Percentiles rank a stretch among this genome's conserved stretches.
Evolutionary conservation across 495 filamentous ascomycete species (phyloP).

Genomic region (Penicillium coffeae): DNA sequence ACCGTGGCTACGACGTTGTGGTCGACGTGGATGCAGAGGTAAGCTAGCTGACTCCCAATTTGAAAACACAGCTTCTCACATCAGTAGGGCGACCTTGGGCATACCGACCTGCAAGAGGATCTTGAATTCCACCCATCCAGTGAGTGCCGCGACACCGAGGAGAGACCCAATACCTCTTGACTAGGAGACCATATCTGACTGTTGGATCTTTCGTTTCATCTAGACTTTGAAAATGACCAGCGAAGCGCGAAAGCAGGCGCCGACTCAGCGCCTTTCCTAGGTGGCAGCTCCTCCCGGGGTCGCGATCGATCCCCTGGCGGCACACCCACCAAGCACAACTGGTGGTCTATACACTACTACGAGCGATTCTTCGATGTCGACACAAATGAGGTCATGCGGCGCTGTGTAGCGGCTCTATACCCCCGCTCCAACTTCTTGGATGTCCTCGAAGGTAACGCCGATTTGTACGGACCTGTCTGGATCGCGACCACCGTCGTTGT

Average conservation of each 20-base stretch:
- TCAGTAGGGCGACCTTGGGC: slow-evolving; percentile 85
- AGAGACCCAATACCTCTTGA: neutral
- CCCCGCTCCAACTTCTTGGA: slow-evolving; percentile 93
- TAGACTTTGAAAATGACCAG: slow-evolving; percentile 54
- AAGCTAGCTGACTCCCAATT: slow-evolving; percentile 4
- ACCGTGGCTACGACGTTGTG: slow-evolving; percentile 91
- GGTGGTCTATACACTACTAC: slow-evolving; percentile 93
- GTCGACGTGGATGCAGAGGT: slow-evolving; percentile 95
- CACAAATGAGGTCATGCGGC: slow-evolving; percentile 76
- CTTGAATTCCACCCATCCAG: slow-evolving; percentile 97
- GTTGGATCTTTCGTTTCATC: neutral
- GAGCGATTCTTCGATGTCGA: slow-evolving; percentile 98
- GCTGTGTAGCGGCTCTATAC: slow-evolving; percentile 80
- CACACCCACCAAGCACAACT: slow-evolving; percentile 69
- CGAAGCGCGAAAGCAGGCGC: slow-evolving; percentile 55
- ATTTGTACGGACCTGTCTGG: slow-evolving; percentile 95
- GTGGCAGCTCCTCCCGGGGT: slow-evolving; percentile 44
- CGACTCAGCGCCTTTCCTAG: slow-evolving; percentile 58
- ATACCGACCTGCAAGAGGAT: slow-evolving; percentile 96
- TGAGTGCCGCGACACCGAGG: slow-evolving; percentile 28
- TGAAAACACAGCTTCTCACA: slow-evolving; percentile 11
- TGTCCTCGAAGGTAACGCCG: slow-evolving; percentile 93
- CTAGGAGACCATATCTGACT: neutral
- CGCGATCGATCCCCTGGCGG: slow-evolving; percentile 44
- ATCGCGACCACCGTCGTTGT: slow-evolving; percentile 97